Base-by-base conservation (phyloP, 176 grass and related monocot species). In the Ensete ventricosum region DNA sequence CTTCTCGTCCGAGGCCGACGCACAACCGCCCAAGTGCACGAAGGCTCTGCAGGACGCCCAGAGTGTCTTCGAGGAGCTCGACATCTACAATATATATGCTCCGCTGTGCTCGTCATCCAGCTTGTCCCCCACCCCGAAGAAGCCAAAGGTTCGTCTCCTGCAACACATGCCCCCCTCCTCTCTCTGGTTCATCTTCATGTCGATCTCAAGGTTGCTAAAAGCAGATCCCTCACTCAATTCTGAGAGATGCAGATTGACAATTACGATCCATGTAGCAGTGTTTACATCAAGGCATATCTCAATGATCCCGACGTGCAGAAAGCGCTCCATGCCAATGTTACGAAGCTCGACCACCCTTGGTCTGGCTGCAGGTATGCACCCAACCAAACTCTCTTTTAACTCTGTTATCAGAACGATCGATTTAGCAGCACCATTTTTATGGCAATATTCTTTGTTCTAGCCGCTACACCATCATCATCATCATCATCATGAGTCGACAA, bases 81-180 rank as follows among this genome's bases (percentile, higher is more conserved):
- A 97, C 85, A 81, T 90, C 79, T 97, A 97, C 78, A 90, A 97
- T 85, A 97, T 97, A 73, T 97, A 97, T 73, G 90, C 85, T 13
- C 87, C 93, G 1, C 81, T 87, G 25, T 97, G 93, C 85, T 75
- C 55, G 25, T 70, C 29, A 8, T 1, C 51, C 17, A n/a, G 16
- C 43, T 64, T 87, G 62, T 81, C 84, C 22, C 14, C 77, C 26
- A 67, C 83, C 64, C 83, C 93, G 0, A 77, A 83, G 74, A 54
- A 14, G 0, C 49, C 87, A 0, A 88, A 87, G 83, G 93, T 97
- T 67, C 25, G 86, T 76, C 22, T 25, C 48, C 48, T 19, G 34
- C 66, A 5, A 34, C 29, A 4, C 29, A 34, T 5, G 49, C 5
- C 29, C 29, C 22, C 22, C 22, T 23, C 22, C 22, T 1, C 24